Base-by-base conservation (phyloP, 257 asterid species). In the Ophiorrhiza pumila region DNA sequence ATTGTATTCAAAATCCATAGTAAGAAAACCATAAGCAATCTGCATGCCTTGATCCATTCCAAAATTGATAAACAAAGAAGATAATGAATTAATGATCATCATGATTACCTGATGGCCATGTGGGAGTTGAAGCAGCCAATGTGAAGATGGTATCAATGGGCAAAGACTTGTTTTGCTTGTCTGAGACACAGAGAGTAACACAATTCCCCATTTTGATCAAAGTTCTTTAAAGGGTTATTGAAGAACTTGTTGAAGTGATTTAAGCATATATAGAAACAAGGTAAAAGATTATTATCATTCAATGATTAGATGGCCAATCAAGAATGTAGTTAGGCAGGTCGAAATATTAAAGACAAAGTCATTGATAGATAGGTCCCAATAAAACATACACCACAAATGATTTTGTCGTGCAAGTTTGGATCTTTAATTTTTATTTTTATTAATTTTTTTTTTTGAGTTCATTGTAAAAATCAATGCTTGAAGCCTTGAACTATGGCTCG, bases 91-190 rank as follows among this genome's bases (percentile, higher is more conserved):
- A 50, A 37, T 18, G 22, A 62, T 17, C 43, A 93, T 95, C 96
- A 37, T 18, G 22, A 62, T 17, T 37, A 93, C 96, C 96, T 76
- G 79, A 20, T 14, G 92, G 88, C 89, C 92, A 89, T 52, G 85
- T 31, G 50, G 96, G 91, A 71, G 85, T 78, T 41, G 95, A 80
- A 31, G 91, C 78, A 31, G 98, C 93, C 31, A 91, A 79, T 75
- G 78, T 83, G 94, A 91, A 91, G 71, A 63, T 14, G 80, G 89
- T 69, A 72, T 88, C 88, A 58, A 91, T 78, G 29, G 98, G 96
- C 76, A 84, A 68, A 76, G 84, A 32, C 65, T 35, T 65, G 13
- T 23, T 56, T 58, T 61, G 57, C 5, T 50, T 39, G 27, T 22
- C 22, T 42, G 31, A 46, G 22, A 77, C 23, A 81, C 69, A 71